Evolutionary conservation across 148 eudicot species (phyloP), one percentile per base, ranked within the genome.

Genomic region (Amaranthus cruentus): DNA sequence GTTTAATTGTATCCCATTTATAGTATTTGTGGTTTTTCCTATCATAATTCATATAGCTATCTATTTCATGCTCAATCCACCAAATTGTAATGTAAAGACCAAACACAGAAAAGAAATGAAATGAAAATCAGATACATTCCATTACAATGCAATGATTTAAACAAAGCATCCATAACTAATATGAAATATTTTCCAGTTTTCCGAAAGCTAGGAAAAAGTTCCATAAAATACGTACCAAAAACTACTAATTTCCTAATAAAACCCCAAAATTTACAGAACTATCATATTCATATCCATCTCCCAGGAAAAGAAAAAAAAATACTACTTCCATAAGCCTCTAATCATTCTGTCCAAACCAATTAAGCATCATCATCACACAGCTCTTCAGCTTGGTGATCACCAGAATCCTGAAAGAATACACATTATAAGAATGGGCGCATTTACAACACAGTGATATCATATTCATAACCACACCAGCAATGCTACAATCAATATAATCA

Each of bases 331-430:
- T 8, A 57, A 21, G 62, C 11, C 18, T 21, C 43, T 15, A 56
- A 21, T 47, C 7, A 43, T n/a, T 21, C 55, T 47, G 4, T 5
- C 62, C 50, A 4, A 66, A 8, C 55, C 28, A n/a, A 2, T 62
- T 76, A 83, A 2, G 85, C 83, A 76, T 83, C 82, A 52, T 81
- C 87, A 55, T 81, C 84, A 53, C 77, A 79, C 9, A 82, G 63
- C 57, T 62, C 79, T 71, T 83, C 83, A 49, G 77, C 81, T 72
- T 84, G 78, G 38, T 14, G 68, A 59, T 67, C 72, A 68, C 58
- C 77, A 74, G 59, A 13, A 47, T 76, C 80, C 88, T 84, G 65
- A 38, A 21, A 46, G 60, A 67, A 57, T 12, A n/a, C 48, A 54
- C n/a, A 28, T 3, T 0, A 50, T 62, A 44, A 53, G 21, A 7